Percentiles rank a stretch among this genome's conserved stretches.
Evolutionary conservation across 768 basidiomycete species (phyloP).

Genomic region (Termitomyces sp.): DNA sequence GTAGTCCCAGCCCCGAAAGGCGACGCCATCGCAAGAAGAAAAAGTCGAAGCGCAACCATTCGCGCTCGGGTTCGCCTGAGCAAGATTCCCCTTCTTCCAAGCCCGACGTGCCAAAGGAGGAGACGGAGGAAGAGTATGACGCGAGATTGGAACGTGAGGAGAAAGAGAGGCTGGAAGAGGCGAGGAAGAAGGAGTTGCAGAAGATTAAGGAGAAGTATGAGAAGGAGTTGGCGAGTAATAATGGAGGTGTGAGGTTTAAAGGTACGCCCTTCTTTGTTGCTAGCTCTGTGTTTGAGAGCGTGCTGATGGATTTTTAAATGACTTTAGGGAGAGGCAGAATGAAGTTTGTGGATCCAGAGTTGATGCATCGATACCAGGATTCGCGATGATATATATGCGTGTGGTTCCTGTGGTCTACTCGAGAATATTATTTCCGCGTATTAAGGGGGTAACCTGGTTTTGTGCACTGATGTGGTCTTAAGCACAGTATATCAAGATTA

Average conservation of each 20-base stretch:
- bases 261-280: conserved; percentile 29
- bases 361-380: conserved; percentile 10
- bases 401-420: too few species aligned
- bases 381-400: too few species aligned
- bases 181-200: conserved; percentile 45
- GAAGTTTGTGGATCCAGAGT: conserved; percentile 62
- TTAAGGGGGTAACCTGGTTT: too few species aligned
- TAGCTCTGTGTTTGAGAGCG: neutral
- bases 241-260: conserved; percentile 59
- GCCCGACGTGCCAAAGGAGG: conserved; percentile 22
- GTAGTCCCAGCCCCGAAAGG: conserved; percentile 15
- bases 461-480: too few species aligned
- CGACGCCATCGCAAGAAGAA: conserved; percentile 20
- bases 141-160: conserved; percentile 65
- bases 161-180: conserved; percentile 48
- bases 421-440: too few species aligned
- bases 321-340: conserved; percentile 58
- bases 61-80: neutral
- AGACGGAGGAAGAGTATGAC: conserved; percentile 75
- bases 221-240: conserved; percentile 26
- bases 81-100: neutral
- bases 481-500: too few species aligned
- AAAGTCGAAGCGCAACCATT: conserved; percentile 14
- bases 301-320: neutral
- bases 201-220: conserved; percentile 38